Percentiles rank a stretch among this genome's conserved stretches.
Conservation (phyloP, 345 rosid genomes). For the Eucalyptus albens region DNA sequence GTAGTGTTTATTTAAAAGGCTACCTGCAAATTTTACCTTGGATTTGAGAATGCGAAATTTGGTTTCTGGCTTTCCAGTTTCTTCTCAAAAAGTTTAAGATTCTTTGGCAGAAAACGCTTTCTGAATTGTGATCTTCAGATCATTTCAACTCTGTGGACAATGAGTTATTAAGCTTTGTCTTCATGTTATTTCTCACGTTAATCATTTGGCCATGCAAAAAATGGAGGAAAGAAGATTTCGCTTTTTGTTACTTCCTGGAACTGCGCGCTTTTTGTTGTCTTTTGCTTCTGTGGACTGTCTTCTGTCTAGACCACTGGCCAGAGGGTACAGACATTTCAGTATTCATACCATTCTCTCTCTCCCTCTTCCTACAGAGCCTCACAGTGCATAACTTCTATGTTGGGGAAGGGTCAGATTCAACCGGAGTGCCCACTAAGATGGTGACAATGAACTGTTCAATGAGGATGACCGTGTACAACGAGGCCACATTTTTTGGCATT, state of each 20-base stretch:
- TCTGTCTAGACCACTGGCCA: neutral
- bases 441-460: slow-evolving; percentile 55
- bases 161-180: neutral
- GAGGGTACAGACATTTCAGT: neutral
- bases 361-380: slow-evolving; percentile 31
- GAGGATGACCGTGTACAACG: slow-evolving; percentile 47
- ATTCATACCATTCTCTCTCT: neutral
- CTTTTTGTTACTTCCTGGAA: neutral
- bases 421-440: slow-evolving; percentile 75
- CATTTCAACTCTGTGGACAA: neutral
- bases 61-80: neutral
- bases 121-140: neutral
- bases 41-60: neutral
- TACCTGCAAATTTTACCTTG: neutral
- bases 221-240: neutral
- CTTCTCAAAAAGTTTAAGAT: neutral
- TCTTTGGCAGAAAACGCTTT: neutral
- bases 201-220: neutral
- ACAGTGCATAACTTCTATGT: slow-evolving; percentile 42
- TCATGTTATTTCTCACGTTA: neutral
- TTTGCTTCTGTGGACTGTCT: neutral
- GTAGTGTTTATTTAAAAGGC: neutral
- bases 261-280: neutral
- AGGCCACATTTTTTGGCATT: slow-evolving; percentile 74
- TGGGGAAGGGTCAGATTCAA: slow-evolving; percentile 69